phyloP scores from a whole-genome alignment of 371 early-diverging fungal genomes.

The Mucor sp. region DNA sequence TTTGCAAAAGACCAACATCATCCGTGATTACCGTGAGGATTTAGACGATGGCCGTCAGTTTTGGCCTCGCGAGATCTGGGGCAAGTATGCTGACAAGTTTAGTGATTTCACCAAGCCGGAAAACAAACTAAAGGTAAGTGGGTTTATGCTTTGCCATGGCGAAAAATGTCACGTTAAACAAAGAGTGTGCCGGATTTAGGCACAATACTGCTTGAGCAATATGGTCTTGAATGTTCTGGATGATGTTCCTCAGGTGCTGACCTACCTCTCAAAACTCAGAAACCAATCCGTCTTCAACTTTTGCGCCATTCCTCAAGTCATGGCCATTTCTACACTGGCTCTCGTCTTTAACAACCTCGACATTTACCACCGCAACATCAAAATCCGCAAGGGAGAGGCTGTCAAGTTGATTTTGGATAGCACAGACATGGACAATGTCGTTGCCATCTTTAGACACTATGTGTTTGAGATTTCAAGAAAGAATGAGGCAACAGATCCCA shows the following conservation, averaged over 20 bases:
- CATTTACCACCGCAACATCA: slow-evolving; percentile 79
- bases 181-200: slow-evolving; percentile 27
- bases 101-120: slow-evolving; percentile 65
- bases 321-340: slow-evolving; percentile 95
- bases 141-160: neutral
- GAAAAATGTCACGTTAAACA: neutral
- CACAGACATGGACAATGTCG: slow-evolving; percentile 61
- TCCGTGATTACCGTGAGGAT: slow-evolving; percentile 93
- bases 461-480: slow-evolving; percentile 64
- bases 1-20: slow-evolving; percentile 95
- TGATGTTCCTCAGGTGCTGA: slow-evolving; percentile 85
- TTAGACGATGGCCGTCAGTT: slow-evolving; percentile 85
- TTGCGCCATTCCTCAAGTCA: slow-evolving; percentile 97
- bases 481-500: slow-evolving; percentile 69
- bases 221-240: slow-evolving; percentile 86
- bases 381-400: slow-evolving; percentile 95
- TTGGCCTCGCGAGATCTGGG: slow-evolving; percentile 95
- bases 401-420: slow-evolving; percentile 73
- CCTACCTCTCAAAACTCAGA: slow-evolving; percentile 76
- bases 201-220: slow-evolving; percentile 78
- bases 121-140: slow-evolving; percentile 55
- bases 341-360: slow-evolving; percentile 84
- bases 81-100: slow-evolving; percentile 63
- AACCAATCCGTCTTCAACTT: slow-evolving; percentile 89
- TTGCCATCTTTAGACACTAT: slow-evolving; percentile 70